Evolutionary conservation across 306 rosid genomes (phyloP), one percentile per base, ranked within the genome.

Genomic region (Castanea sativa): DNA sequence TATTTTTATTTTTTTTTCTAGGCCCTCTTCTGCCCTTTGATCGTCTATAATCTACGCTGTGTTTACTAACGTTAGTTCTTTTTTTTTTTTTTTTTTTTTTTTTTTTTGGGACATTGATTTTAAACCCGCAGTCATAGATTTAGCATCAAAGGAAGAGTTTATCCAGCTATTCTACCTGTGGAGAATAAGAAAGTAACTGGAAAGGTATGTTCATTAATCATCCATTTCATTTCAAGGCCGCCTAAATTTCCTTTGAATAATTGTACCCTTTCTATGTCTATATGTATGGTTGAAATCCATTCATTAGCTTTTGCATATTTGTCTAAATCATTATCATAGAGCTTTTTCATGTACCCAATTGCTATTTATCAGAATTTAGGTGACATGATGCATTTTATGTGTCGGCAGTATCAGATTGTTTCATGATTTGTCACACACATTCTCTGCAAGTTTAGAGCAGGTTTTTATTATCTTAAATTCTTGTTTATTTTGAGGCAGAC

Each of bases 101-200:
- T 35, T 38, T 38, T 38, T 6, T 7, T 1, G 45, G 41, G 41
- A 71, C 56, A 67, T 68, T 14, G 64, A 49, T 71, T 23, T 21
- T 71, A 29, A 58, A 19, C 52, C 19, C 75, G 84, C 79, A 95
- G 98, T 80, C 94, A 89, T 25, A 82, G 99, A 78, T 95, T 86
- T 56, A 90, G 91, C 86, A 87, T 92, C 91, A 91, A 87, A 83
- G 93, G 80, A 82, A 97, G 97, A 45, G 93, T 91, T 45, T 95
- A 95, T 87, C 98, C 99, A 2, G 97, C 99, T 76, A 93, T 95
- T 81, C 79, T 91, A 20, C 99, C 99, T 0, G 88, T 93, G 14
- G 77, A 82, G 64, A 73, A 80, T 20, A 67, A 87, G 55, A 83
- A 85, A 77, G 92, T 93, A 51, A 67, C 82, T 19, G 98, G 98